These are phyloP conservation scores for Neofusicoccum kwambonambiense DNA, from an alignment of 2,329 filamentous ascomycete genomes.

Conservation along the genomic window DNA sequence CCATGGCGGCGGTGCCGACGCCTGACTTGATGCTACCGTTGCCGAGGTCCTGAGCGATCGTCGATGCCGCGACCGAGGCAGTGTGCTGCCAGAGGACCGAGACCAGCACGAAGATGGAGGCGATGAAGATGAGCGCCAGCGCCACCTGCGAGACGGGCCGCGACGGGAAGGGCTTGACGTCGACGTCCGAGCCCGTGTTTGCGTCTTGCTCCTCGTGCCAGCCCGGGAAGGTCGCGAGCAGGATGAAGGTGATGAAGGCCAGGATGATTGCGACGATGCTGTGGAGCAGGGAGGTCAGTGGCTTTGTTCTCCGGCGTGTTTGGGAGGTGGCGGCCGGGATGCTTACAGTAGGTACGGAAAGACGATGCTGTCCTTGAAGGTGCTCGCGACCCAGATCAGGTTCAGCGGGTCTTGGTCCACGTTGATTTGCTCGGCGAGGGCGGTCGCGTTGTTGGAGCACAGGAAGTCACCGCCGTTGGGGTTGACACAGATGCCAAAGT, in stretches of 20 bases:
- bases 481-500: slow-evolving; percentile 97
- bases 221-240: slow-evolving; percentile 93
- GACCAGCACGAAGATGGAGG: slow-evolving; percentile 65
- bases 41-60: slow-evolving; percentile 88
- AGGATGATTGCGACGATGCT: slow-evolving; percentile 98
- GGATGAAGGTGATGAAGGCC: slow-evolving; percentile 90
- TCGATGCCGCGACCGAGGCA: slow-evolving; percentile 89
- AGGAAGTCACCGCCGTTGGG: slow-evolving; percentile 87
- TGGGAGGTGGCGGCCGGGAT: not conserved
- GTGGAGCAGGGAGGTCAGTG: not conserved
- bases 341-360: slow-evolving; percentile 92
- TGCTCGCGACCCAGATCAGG: slow-evolving; percentile 92
- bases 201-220: slow-evolving; percentile 92
- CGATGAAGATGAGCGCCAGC: slow-evolving; percentile 82
- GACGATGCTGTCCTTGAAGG: slow-evolving; percentile 98
- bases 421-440: slow-evolving; percentile 82
- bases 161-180: slow-evolving; percentile 92
- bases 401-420: slow-evolving; percentile 95
- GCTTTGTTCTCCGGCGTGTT: slow-evolving; percentile 4
- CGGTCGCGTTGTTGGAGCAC: slow-evolving; percentile 95
- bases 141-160: slow-evolving; percentile 90
- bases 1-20: slow-evolving; percentile 93
- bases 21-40: slow-evolving; percentile 86
- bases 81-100: slow-evolving; percentile 87
- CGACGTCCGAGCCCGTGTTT: slow-evolving; percentile 73